Base-by-base conservation (phyloP, 352 stramenopile genomes). In the Globisporangium perplexum region DNA sequence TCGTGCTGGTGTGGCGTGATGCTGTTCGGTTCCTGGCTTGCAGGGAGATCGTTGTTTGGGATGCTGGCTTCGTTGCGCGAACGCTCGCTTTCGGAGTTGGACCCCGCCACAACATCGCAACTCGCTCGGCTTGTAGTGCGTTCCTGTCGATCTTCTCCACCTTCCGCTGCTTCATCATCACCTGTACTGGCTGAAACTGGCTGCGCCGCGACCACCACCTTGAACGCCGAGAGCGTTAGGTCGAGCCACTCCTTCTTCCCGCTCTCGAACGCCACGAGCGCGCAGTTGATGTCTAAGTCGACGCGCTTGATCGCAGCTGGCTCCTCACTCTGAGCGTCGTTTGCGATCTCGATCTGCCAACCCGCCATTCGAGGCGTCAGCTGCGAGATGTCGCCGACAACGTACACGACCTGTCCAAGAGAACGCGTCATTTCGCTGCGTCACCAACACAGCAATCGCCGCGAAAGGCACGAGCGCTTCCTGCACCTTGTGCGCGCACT, bases 221-320 rank as follows among this genome's bases (percentile, higher is more conserved):
- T 84, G 44, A 79, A 74, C 14, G 53, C 49, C 20, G 69, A 68
- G 20, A 83, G 63, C 7, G 61, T 73, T 5, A 86, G 44, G 44
- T 86, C 73, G 14, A 75, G 58, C 75, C 75, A 83, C 49, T 82
- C 74, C 48, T 83, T 83, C 33, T 59, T 63, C 1, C 71, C 72
- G 28, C 63, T 65, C 11, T 59, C 53, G 33, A 84, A 86, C 11
- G 60, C 53, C 6, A 86, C 50, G 18, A 84, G 62, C 15, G 69
- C 71, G 46, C 75, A 84, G 50, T 86, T 86, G 42, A 86, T 71
- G 18, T 73, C 66, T 2, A 47, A 48, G 43, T 86, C 71, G 15
- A 84, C 60, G 48, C 75, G 66, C 53, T 83, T 83, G 47, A 84
- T 67, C 11, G 74, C 50, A 0, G 63, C 68, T 3, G 15, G 15